These are phyloP conservation scores for Colletotrichum eleusines DNA, from an alignment of 2,329 filamentous ascomycete genomes.

Conservation along the genomic window DNA sequence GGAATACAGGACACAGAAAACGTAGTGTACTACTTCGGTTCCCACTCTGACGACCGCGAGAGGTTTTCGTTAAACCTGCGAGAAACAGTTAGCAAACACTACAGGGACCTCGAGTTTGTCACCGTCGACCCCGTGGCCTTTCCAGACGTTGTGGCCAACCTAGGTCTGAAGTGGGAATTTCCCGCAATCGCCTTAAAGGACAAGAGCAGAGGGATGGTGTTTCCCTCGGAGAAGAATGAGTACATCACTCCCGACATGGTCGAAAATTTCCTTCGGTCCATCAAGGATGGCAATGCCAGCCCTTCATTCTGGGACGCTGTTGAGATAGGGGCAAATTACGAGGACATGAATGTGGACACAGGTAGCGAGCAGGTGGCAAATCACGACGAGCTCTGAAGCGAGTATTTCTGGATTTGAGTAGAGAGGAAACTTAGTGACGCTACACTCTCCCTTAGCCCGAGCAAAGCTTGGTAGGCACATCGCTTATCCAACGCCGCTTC, in stretches of 20 bases:
- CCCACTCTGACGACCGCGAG: constrained; percentile 48
- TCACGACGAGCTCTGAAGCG: neutral
- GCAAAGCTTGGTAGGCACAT: neutral
- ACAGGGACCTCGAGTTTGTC: constrained; percentile 60
- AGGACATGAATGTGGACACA: neutral
- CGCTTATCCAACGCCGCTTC: neutral
- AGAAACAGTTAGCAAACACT: constrained; percentile 57
- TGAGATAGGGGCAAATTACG: neutral
- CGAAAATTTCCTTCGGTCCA: constrained; percentile 11
- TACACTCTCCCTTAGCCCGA: neutral
- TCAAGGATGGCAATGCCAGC: neutral
- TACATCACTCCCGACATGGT: constrained; percentile 29
- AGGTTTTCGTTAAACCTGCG: constrained; percentile 52
- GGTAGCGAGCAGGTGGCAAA: neutral
- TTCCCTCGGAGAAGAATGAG: constrained; percentile 9
- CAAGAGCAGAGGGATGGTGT: constrained; percentile 19
- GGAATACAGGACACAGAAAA: constrained; percentile 1
- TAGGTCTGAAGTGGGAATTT: constrained; percentile 49
- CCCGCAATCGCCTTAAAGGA: constrained; percentile 34
- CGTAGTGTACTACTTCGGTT: constrained; percentile 49
- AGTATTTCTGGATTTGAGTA: neutral
- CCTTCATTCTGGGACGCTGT: constrained; percentile 3
- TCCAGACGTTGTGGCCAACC: constrained; percentile 54
- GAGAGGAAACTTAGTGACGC: too few species aligned
- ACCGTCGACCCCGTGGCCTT: constrained; percentile 61